Conservation (phyloP, 208 protist genomes). For the Angomonas ambiguus region DNA sequence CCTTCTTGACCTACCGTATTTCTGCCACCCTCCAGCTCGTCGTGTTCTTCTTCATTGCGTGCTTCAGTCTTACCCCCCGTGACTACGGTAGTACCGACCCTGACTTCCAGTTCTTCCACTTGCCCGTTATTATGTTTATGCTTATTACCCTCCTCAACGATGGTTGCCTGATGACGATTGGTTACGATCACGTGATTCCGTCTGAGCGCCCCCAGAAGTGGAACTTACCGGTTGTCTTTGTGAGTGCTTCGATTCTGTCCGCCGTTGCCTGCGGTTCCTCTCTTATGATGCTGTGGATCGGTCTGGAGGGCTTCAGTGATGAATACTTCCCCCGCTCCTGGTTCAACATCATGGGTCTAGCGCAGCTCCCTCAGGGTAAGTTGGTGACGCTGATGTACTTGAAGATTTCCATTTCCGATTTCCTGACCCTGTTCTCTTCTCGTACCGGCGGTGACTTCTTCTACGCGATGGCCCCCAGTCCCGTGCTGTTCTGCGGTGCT, state of each 20-base stretch:
- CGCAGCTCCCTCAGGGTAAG: conserved; percentile 61
- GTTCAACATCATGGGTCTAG: conserved; percentile 57
- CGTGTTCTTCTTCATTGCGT: conserved; percentile 81
- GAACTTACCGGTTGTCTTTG: conserved; percentile 64
- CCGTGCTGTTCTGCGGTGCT: conserved; percentile 57
- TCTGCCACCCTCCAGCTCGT: conserved; percentile 78
- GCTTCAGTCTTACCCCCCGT: conserved; percentile 64
- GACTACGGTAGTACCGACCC: conserved; percentile 59
- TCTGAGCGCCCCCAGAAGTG: conserved; percentile 54
- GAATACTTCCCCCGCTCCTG: conserved; percentile 45
- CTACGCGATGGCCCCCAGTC: conserved; percentile 54
- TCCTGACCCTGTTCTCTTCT: conserved; percentile 87
- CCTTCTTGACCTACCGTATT: conserved; percentile 79
- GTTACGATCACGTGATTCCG: conserved; percentile 58
- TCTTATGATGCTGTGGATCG: conserved; percentile 60
- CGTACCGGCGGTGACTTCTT: conserved; percentile 77
- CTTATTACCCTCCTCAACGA: conserved; percentile 88
- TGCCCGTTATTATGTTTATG: conserved; percentile 90
- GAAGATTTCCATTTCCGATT: conserved; percentile 87
- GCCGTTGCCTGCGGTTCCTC: conserved; percentile 62
- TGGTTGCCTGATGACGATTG: conserved; percentile 71
- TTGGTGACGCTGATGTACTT: conserved; percentile 85
- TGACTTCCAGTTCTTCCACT: conserved; percentile 75
- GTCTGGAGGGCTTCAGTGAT: conserved; percentile 41
- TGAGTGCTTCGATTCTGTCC: conserved; percentile 49